Evolutionary conservation across 768 basidiomycete genomes (phyloP).

Genomic region (Cyclocybe cylindracea): DNA sequence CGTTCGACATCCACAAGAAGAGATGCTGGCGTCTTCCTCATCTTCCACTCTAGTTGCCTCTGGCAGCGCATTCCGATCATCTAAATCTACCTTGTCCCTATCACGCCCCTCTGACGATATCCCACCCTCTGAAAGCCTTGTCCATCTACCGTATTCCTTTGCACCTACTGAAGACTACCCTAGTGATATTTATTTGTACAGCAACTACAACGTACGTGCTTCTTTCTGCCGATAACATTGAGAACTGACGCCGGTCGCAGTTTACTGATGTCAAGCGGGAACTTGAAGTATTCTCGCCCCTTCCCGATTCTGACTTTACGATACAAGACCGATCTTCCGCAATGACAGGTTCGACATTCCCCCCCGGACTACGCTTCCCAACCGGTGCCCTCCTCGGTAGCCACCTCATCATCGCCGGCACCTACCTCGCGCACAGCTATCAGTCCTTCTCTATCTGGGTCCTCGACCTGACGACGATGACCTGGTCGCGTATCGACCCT

Average conservation of each 20-base stretch:
- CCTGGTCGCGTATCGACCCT: slow-evolving; percentile 87
- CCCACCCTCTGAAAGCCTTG: slow-evolving; percentile 59
- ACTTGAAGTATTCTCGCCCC: slow-evolving; percentile 86
- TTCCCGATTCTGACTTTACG: slow-evolving; percentile 72
- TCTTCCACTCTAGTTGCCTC: slow-evolving; percentile 50
- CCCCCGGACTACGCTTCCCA: slow-evolving; percentile 95
- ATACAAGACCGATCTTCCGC: slow-evolving; percentile 78
- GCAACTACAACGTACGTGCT: slow-evolving; percentile 87
- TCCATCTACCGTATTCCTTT: slow-evolving; percentile 78
- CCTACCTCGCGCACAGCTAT: slow-evolving; percentile 91
- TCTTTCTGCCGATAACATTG: not conserved
- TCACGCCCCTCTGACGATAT: slow-evolving; percentile 42
- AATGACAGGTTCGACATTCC: slow-evolving; percentile 83
- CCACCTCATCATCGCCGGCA: slow-evolving; percentile 92
- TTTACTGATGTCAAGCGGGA: slow-evolving; percentile 96
- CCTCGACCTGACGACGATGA: slow-evolving; percentile 79
- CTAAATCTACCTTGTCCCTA: slow-evolving; percentile 28
- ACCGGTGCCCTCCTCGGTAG: slow-evolving; percentile 90
- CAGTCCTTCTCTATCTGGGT: slow-evolving; percentile 98
- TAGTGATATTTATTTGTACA: slow-evolving; percentile 88
- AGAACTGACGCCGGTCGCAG: slow-evolving; percentile 35
- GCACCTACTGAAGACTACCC: slow-evolving; percentile 73
- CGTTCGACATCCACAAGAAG: slow-evolving; percentile 71
- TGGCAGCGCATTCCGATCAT: slow-evolving; percentile 59
- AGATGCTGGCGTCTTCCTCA: slow-evolving; percentile 42